phyloP scores from a whole-genome alignment of 495 filamentous ascomycete genomes.

The Aspergillus cavernicola region DNA sequence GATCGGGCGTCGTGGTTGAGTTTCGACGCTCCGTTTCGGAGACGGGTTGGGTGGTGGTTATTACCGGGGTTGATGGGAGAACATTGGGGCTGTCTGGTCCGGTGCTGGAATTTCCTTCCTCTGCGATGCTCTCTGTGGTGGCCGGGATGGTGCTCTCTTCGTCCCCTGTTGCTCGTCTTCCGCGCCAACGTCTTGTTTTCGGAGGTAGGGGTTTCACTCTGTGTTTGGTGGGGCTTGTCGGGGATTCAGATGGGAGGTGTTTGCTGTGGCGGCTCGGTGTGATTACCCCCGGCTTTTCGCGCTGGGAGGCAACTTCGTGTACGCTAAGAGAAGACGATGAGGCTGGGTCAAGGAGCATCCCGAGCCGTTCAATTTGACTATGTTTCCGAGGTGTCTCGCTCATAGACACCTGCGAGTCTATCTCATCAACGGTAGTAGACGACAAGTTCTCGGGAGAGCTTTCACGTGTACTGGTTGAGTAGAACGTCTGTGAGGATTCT shows the following conservation, averaged over 20 bases:
- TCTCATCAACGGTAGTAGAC: conserved; percentile 22
- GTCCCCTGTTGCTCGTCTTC: conserved; percentile 29
- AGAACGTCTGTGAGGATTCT: conserved; percentile 29
- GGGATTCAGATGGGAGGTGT: conserved; percentile 9
- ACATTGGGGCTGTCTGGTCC: conserved; percentile 5
- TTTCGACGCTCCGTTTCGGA: conserved; percentile 20
- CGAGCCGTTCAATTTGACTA: conserved; percentile 33
- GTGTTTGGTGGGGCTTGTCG: conserved; percentile 23
- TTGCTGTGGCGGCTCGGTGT: conserved; percentile 66
- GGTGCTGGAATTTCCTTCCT: conserved; percentile 22
- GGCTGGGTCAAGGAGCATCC: conserved; percentile 47
- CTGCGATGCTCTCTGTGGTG: conserved; percentile 27
- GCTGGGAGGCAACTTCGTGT: conserved; percentile 71
- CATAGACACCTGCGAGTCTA: conserved; percentile 14
- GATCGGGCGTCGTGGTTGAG: conserved; percentile 26
- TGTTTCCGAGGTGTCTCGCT: conserved; percentile 19
- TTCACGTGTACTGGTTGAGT: conserved; percentile 42
- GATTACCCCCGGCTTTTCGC: conserved; percentile 79
- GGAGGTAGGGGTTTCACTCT: conserved; percentile 44
- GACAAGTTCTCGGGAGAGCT: conserved; percentile 30
- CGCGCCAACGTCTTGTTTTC: conserved; percentile 43
- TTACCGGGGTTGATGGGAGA: conserved; percentile 15
- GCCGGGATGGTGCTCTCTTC: conserved; percentile 5
- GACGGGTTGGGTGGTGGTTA: conserved; percentile 3
- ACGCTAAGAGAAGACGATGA: conserved; percentile 59